Conservation (phyloP, 1,284 basidiomycete species). For the Trametes pubescens region DNA sequence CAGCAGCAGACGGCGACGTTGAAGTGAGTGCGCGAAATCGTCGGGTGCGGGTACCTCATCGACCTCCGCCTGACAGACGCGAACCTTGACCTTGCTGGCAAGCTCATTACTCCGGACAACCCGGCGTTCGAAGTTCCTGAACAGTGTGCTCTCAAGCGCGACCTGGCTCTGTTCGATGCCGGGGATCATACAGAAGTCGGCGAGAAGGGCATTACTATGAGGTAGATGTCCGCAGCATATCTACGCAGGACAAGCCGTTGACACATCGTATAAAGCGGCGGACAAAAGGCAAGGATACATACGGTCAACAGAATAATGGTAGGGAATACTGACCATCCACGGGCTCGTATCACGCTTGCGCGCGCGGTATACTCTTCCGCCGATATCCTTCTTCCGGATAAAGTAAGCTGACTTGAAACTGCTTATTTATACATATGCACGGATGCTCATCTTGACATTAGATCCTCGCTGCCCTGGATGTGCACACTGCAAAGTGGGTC, state of each 20-base stretch:
- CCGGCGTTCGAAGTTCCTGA: constrained; percentile 55
- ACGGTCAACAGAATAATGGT: too few species aligned
- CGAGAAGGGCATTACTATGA: constrained; percentile 8
- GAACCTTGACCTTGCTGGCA: constrained; percentile 29
- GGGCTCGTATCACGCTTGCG: constrained; percentile 76
- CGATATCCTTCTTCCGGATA: constrained; percentile 66
- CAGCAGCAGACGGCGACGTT: constrained; percentile 32
- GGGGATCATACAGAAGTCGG: constrained; percentile 53
- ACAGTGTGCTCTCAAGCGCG: constrained; percentile 69
- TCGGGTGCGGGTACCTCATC: constrained; percentile 34
- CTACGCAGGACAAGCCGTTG: too few species aligned
- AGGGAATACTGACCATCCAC: background rate
- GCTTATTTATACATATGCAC: constrained; percentile 27
- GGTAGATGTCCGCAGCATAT: constrained; percentile 1
- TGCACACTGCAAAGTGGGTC: constrained; percentile 58
- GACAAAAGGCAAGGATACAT: constrained; percentile 52
- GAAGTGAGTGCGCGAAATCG: constrained; percentile 38
- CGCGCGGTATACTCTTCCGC: constrained; percentile 72
- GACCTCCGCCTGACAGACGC: constrained; percentile 34
- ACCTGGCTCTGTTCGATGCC: constrained; percentile 72
- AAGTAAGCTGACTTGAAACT: constrained; percentile 50
- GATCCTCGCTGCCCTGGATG: constrained; percentile 58
- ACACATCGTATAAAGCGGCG: constrained; percentile 61
- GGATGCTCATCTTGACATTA: too few species aligned
- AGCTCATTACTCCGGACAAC: constrained; percentile 24